Evolutionary conservation across 2,329 filamentous ascomycete species (phyloP).

Genomic region (Helotiales sp.): DNA sequence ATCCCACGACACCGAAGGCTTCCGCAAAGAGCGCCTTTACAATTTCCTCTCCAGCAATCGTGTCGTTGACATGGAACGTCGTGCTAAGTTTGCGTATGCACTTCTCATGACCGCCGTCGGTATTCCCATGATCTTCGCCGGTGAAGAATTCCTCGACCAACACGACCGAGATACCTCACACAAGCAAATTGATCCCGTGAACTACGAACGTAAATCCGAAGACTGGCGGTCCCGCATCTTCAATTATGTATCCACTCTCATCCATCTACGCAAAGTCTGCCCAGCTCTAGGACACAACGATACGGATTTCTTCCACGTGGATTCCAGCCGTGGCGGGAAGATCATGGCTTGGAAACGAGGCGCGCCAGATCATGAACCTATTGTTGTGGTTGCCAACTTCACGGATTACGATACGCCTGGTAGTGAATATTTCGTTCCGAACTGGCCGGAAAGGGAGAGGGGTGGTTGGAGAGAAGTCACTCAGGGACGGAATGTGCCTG

Average conservation of each 20-base stretch:
- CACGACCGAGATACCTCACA: constrained; percentile 22
- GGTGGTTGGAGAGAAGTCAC: constrained; percentile 30
- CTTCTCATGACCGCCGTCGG: constrained; percentile 23
- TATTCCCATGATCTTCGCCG: constrained; percentile 32
- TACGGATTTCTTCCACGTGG: constrained; percentile 27
- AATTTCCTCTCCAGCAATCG: constrained; percentile 25
- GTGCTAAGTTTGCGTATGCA: constrained; percentile 27
- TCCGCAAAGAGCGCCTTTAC: constrained; percentile 26
- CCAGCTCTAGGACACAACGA: constrained; percentile 29
- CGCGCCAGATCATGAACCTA: constrained; percentile 9
- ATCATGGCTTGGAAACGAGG: constrained; percentile 33
- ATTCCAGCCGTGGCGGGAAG: constrained; percentile 25
- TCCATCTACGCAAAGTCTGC: constrained; percentile 22
- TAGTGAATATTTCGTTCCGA: constrained; percentile 21
- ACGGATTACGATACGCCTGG: constrained; percentile 24
- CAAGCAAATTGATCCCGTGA: constrained; percentile 29
- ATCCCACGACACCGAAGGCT: constrained; percentile 29
- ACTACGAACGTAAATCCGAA: constrained; percentile 29
- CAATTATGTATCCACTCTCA: constrained; percentile 27
- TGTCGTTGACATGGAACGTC: constrained; percentile 23
- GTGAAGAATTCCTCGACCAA: constrained; percentile 30
- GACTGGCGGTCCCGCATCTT: constrained; percentile 26
- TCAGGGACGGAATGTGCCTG: constrained; percentile 19
- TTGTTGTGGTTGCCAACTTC: constrained; percentile 31
- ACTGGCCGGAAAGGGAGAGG: constrained; percentile 22